phyloP scores from a whole-genome alignment of 495 filamentous ascomycete genomes.

The Trichoderma parareesei region DNA sequence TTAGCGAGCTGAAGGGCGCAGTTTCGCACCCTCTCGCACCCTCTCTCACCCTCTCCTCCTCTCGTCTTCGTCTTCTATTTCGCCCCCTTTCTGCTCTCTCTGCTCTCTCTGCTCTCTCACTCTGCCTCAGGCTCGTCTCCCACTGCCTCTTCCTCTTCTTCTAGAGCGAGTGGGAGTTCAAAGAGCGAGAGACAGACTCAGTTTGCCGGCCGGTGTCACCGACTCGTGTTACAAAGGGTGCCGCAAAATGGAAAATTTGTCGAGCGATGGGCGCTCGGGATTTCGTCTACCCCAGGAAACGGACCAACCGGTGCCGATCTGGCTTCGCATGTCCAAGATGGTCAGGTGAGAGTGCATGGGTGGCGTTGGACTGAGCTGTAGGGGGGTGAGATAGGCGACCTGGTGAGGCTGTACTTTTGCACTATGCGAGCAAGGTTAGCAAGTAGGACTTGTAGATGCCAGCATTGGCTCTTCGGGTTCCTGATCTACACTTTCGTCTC shows the following conservation, averaged over 20 bases:
- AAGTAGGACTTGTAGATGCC: neutral
- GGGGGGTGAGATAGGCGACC: too few relatives aligned
- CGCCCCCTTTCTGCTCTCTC: neutral
- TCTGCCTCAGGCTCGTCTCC: neutral
- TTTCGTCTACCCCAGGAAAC: slow-evolving; percentile 1
- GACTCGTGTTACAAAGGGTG: slow-evolving; percentile 1
- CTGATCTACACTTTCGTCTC: too few relatives aligned
- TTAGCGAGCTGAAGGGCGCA: neutral
- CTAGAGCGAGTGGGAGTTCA: too few relatives aligned
- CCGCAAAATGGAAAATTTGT: neutral
- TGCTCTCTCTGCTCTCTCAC: too few relatives aligned
- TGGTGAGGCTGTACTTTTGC: neutral
- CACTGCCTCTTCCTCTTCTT: neutral
- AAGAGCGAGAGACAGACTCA: neutral
- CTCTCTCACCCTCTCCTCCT: neutral
- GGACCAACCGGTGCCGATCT: neutral
- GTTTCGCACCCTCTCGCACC: neutral
- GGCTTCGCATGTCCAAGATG: slow-evolving; percentile 4
- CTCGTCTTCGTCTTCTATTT: too few relatives aligned
- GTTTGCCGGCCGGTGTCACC: neutral
- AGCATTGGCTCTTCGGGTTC: neutral
- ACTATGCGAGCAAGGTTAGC: too few relatives aligned
- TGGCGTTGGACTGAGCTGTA: neutral
- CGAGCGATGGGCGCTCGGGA: slow-evolving; percentile 1
- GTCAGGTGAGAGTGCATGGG: slow-evolving; percentile 6